Percentiles rank a stretch among this genome's conserved stretches.
Evolutionary conservation across 2,329 filamentous ascomycete species (phyloP).

Genomic region (Trichophyton mentagrophytes): DNA sequence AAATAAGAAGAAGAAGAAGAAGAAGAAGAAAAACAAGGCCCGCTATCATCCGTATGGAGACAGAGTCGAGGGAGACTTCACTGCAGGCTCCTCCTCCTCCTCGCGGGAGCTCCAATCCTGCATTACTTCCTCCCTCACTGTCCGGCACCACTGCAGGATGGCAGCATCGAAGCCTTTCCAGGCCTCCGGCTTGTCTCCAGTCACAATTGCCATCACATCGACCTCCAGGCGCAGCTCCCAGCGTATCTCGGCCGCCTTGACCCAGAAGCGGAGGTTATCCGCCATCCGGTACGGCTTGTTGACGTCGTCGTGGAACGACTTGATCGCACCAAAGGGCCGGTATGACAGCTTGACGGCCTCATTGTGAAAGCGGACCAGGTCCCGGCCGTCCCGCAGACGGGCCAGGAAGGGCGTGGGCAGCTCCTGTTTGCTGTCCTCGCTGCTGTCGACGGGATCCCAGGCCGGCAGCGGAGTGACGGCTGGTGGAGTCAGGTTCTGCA

Average conservation of each 20-base stretch:
- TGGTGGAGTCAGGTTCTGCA: conserved; percentile 55
- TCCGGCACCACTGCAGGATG: conserved; percentile 68
- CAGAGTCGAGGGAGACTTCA: background rate
- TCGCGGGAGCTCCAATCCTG: conserved; percentile 47
- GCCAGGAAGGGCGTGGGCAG: conserved; percentile 55
- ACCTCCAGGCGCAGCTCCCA: conserved; percentile 79
- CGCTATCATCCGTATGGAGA: background rate
- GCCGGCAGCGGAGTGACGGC: conserved; percentile 47
- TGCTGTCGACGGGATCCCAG: conserved; percentile 39
- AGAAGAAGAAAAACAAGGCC: background rate
- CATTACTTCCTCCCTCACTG: conserved; percentile 70
- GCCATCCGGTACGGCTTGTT: conserved; percentile 86
- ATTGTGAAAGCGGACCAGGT: conserved; percentile 81
- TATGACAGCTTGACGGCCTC: conserved; percentile 71
- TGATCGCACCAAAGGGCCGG: conserved; percentile 78
- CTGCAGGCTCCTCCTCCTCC: background rate
- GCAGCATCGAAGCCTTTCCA: conserved; percentile 78
- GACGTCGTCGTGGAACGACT: conserved; percentile 79
- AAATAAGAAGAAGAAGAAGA: background rate
- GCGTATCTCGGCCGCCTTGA: conserved; percentile 85
- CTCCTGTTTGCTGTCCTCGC: background rate
- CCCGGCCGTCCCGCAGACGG: conserved; percentile 62
- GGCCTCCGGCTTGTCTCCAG: conserved; percentile 50
- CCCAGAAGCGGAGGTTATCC: conserved; percentile 91
- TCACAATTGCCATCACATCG: conserved; percentile 76